These are phyloP conservation scores for Thinopyrum elongatum DNA, from an alignment of 176 grass and related monocot genomes.

Conservation along the genomic window DNA sequence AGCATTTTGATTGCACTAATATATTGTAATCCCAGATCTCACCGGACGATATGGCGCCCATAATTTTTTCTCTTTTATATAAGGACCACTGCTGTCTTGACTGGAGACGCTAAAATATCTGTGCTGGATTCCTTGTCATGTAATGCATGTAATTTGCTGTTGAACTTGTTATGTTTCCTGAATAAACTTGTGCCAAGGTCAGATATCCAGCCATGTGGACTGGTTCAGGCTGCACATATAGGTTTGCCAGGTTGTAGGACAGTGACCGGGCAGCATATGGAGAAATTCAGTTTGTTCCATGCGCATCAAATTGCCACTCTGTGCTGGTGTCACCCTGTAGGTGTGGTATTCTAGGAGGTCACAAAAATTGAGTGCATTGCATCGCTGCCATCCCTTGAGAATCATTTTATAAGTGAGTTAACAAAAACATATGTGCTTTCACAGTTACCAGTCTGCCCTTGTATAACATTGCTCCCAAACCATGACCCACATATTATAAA, in stretches of 20 bases:
- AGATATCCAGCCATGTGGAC: constrained; percentile 17
- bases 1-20: background rate
- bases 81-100: background rate
- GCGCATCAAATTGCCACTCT: constrained; percentile 14
- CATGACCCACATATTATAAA: constrained; percentile 5
- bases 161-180: background rate
- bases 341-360: background rate
- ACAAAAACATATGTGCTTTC: constrained; percentile 2
- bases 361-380: background rate
- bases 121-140: background rate
- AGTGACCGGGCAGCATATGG: background rate
- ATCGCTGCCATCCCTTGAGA: background rate
- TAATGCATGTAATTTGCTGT: background rate
- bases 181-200: background rate
- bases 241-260: constrained; percentile 8
- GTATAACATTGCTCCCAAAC: background rate
- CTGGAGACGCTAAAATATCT: constrained; percentile 13
- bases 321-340: background rate
- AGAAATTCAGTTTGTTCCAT: constrained; percentile 5
- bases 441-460: background rate
- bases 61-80: constrained; percentile 29
- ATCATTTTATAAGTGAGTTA: background rate
- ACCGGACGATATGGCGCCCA: background rate
- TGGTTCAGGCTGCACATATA: background rate
- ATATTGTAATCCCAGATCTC: constrained; percentile 31